Percentiles rank a stretch among this genome's conserved stretches.
Conservation (phyloP, 2,329 filamentous ascomycete genomes). For the Sarocladium oryzae region DNA sequence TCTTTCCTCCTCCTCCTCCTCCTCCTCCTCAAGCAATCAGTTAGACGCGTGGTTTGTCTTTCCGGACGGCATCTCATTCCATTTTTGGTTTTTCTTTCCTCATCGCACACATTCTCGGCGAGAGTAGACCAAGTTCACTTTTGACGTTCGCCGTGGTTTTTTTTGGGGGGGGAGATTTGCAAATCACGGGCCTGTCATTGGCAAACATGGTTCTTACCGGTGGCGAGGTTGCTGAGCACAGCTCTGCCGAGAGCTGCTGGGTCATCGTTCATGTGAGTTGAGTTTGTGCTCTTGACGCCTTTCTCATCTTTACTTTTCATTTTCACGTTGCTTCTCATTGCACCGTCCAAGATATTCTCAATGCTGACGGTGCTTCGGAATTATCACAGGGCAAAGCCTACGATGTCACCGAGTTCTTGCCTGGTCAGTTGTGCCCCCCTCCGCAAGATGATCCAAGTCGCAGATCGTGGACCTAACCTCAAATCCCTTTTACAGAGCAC, state of each 20-base stretch:
- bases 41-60: too few relatives aligned
- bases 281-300: neutral
- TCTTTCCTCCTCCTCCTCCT: neutral
- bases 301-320: neutral
- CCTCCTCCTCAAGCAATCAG: neutral
- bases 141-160: too few relatives aligned
- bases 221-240: slow-evolving; percentile 60
- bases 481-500: slow-evolving; percentile 52
- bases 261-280: slow-evolving; percentile 68
- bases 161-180: too few relatives aligned
- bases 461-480: too few relatives aligned
- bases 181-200: neutral
- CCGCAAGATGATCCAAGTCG: too few relatives aligned
- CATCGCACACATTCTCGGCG: too few relatives aligned
- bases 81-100: too few relatives aligned
- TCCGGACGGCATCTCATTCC: too few relatives aligned
- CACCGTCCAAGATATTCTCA: too few relatives aligned
- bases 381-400: slow-evolving; percentile 64
- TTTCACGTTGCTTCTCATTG: too few relatives aligned
- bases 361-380: slow-evolving; percentile 2
- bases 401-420: slow-evolving; percentile 85
- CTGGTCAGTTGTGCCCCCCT: slow-evolving; percentile 40
- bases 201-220: slow-evolving; percentile 40
- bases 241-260: slow-evolving; percentile 80
- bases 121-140: too few relatives aligned